Evolutionary conservation across 1,284 basidiomycete species (phyloP).

Genomic region (Trichosporon sp.): DNA sequence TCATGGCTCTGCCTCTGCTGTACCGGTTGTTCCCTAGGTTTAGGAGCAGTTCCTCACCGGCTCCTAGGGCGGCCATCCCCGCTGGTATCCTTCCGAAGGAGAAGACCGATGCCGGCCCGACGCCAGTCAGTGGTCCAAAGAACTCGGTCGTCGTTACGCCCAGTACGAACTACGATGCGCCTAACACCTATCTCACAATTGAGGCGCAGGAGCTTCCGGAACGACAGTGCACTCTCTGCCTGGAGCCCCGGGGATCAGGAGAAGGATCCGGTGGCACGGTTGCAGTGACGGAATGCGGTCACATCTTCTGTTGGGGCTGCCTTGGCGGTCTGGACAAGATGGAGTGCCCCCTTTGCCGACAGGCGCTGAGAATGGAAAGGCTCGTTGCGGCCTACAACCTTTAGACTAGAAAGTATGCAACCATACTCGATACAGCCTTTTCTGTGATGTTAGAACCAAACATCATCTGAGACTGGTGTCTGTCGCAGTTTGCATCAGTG

Average conservation of each 20-base stretch:
- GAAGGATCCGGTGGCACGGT: conserved; percentile 57
- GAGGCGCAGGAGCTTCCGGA: conserved; percentile 61
- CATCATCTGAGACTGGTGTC: no score
- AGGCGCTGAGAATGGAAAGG: conserved; percentile 70
- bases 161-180: conserved; percentile 37
- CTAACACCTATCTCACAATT: conserved; percentile 48
- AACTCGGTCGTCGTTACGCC: conserved; percentile 61
- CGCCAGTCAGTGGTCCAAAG: conserved; percentile 29
- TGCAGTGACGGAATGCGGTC: conserved; percentile 89
- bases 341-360: conserved; percentile 82
- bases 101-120: conserved; percentile 19
- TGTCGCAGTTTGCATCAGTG: not conserved
- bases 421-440: no score
- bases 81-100: conserved; percentile 22
- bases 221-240: conserved; percentile 79
- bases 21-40: conserved; percentile 59
- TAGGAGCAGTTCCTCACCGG: conserved; percentile 5
- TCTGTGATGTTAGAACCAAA: no score
- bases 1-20: conserved; percentile 70
- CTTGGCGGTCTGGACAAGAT: conserved; percentile 89
- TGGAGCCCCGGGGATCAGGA: conserved; percentile 74
- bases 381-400: conserved; percentile 83
- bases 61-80: conserved; percentile 6
- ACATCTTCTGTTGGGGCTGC: conserved; percentile 92
- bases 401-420: conserved; percentile 49